Base-by-base conservation (phyloP, 768 basidiomycete species). In the Agrocybe praecox region DNA sequence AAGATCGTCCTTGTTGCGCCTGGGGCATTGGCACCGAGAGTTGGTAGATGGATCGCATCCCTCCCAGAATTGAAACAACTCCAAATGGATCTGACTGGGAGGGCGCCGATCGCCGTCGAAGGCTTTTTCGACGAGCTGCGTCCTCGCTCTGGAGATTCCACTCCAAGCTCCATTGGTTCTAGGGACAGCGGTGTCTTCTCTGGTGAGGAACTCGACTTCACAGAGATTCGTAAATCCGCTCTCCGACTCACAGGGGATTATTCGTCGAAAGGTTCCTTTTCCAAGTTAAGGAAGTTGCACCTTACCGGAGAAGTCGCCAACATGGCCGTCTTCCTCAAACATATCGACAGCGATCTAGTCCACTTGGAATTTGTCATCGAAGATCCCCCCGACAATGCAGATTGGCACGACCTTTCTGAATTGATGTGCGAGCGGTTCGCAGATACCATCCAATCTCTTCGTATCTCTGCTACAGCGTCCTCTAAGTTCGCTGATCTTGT, bases 401-500 rank as follows among this genome's bases (percentile, higher is more conserved):
- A 92, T 65, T 92, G 90, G 90, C 84, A 83, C 58, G 85, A 90
- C 60, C 76, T 92, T 18, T 88, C 84, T 42, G 72, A 71, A 46
- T 66, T 88, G 64, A 78, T 92, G 50, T 85, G 80, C 62, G 84
- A 89, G 59, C 74, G 80, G 61, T 89, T 90, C 62, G 77, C 80
- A 14, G 69, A 77, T 46, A 80, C 84, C 14, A 73, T 92, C 50
- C 80, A 84, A 63, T 80, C 82, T 10, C 69, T 92, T 58, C 80
- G 81, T 53, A 78, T 92, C 59, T 73, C 79, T 21, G 87, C 89
- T 6, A 86, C 84, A 0, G 84, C 88, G 17, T 81, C 87, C 21
- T 85, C 84, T n/a, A 84, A 90, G 53, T 96, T 92, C 76, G 80
- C 82, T 4, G 92, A 95, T 59, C 81, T 96, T 46, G 84, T 90